These are phyloP conservation scores for Sporothrix pseudoabietina DNA, from an alignment of 2,329 filamentous ascomycete species.

Conservation along the genomic window DNA sequence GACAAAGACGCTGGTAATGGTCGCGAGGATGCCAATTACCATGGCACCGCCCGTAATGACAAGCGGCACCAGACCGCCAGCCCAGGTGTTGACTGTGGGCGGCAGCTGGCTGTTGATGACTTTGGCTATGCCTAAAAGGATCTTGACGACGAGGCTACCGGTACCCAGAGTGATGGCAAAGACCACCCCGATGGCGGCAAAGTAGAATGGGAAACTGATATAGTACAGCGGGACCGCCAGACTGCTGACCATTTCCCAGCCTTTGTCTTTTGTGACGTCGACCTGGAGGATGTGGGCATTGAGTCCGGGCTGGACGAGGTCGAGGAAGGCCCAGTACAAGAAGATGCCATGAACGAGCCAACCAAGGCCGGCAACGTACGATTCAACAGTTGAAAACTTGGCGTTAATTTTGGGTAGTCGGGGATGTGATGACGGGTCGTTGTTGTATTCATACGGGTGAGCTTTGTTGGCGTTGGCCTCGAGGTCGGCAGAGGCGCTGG, in stretches of 20 bases:
- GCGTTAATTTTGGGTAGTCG: not conserved
- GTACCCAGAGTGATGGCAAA: not conserved
- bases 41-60: not conserved
- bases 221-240: not conserved
- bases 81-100: not conserved
- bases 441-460: slow-evolving; percentile 25
- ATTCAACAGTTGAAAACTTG: not conserved
- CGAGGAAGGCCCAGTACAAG: slow-evolving; percentile 30
- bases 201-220: not conserved
- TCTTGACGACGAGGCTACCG: not conserved
- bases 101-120: not conserved
- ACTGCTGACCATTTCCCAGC: slow-evolving; percentile 6
- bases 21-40: not conserved
- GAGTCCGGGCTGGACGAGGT: slow-evolving; percentile 28
- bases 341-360: not conserved
- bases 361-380: not conserved
- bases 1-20: not conserved
- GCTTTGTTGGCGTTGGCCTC: slow-evolving; percentile 18
- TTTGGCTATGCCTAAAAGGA: not conserved
- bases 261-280: slow-evolving; percentile 1
- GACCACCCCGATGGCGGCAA: not conserved
- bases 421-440: slow-evolving; percentile 1
- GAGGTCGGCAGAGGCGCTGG: not conserved
- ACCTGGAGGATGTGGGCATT: slow-evolving; percentile 25
- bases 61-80: not conserved